These are phyloP conservation scores for Talaromyces trachyspermus DNA, from an alignment of 495 filamentous ascomycete genomes.

Conservation along the genomic window DNA sequence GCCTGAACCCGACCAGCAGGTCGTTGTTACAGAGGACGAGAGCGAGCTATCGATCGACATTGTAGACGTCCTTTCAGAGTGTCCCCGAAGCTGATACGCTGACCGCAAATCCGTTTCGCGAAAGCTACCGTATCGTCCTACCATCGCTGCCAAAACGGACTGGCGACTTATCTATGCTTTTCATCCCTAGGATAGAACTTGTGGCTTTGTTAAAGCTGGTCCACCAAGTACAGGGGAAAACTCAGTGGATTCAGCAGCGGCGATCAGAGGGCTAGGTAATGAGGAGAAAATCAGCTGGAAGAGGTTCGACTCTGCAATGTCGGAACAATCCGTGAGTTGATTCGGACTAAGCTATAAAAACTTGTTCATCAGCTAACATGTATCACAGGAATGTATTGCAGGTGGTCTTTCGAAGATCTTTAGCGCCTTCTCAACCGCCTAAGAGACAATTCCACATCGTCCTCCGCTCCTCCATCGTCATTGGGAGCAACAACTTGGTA, in stretches of 20 bases:
- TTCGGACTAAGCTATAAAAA: background rate
- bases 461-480: background rate
- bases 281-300: background rate
- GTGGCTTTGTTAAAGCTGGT: background rate
- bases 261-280: background rate
- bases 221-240: background rate
- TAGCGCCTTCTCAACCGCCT: background rate
- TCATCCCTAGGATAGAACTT: background rate
- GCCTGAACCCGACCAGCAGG: background rate
- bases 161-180: background rate
- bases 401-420: background rate
- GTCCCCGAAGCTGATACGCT: background rate
- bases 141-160: background rate
- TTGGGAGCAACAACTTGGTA: background rate
- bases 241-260: background rate
- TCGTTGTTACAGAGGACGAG: background rate
- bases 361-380: background rate
- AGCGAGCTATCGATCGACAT: background rate
- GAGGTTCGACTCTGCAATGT: background rate
- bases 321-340: background rate
- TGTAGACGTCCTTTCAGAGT: background rate
- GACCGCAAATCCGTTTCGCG: background rate
- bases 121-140: background rate
- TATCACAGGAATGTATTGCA: background rate
- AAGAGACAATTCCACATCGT: slow-evolving; percentile 1